Conservation (phyloP, 495 filamentous ascomycete species). For the Achaetomiella virescens region DNA sequence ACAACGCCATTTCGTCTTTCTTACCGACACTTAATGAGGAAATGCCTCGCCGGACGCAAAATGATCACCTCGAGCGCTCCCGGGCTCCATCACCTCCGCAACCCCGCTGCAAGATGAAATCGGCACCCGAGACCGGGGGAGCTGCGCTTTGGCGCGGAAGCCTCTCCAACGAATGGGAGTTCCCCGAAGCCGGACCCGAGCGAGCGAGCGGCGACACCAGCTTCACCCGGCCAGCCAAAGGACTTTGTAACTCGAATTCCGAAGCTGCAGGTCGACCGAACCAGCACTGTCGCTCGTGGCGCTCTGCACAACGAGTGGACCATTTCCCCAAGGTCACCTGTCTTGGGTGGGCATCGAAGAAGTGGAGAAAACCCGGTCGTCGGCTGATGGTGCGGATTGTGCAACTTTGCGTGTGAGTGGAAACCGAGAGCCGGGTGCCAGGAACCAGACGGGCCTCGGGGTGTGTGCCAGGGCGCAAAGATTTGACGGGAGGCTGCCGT, state of each 20-base stretch:
- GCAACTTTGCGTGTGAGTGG: neutral
- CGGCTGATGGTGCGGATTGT: constrained; percentile 7
- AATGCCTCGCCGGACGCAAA: too few relatives aligned
- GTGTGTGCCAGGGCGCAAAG: too few relatives aligned
- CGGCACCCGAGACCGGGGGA: constrained; percentile 1
- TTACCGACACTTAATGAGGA: too few relatives aligned
- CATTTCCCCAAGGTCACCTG: neutral
- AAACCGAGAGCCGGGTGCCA: neutral
- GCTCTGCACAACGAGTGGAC: neutral
- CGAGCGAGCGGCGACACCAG: neutral
- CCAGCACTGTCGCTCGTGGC: constrained; percentile 4
- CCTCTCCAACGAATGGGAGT: neutral
- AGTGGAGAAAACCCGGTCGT: constrained; percentile 9
- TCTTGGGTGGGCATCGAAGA: neutral
- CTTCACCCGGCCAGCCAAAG: neutral
- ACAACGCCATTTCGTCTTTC: too few relatives aligned
- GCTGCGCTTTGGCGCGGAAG: neutral
- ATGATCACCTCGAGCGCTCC: too few relatives aligned
- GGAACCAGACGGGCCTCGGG: neutral
- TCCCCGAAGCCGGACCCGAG: neutral
- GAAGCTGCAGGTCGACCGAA: constrained; percentile 19
- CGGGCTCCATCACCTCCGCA: too few relatives aligned
- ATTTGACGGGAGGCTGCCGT: too few relatives aligned
- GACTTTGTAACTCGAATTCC: neutral
- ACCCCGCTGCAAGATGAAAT: too few relatives aligned